Conservation (phyloP, 306 rosid species). For the Leucaena leucocephala region DNA sequence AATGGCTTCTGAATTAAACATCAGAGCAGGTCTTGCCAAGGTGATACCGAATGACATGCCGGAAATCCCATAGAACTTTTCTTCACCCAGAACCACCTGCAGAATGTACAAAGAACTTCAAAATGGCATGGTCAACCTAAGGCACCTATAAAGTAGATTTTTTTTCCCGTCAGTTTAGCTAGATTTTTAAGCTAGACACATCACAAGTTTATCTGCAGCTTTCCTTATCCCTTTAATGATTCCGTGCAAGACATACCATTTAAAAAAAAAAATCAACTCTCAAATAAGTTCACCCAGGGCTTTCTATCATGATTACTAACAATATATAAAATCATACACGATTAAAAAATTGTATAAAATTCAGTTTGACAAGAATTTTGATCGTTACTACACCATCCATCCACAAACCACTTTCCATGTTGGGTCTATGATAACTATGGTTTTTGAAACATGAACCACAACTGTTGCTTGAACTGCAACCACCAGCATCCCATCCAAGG, state of each 20-base stretch:
- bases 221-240: background rate
- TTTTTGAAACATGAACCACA: background rate
- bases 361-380: background rate
- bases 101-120: conserved; percentile 32
- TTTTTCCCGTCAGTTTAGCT: background rate
- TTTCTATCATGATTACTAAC: too few relatives aligned
- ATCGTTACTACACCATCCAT: background rate
- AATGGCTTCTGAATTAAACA: conserved; percentile 54
- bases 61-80: conserved; percentile 77
- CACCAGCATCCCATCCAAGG: background rate
- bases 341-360: background rate
- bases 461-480: background rate
- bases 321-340: too few relatives aligned
- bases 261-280: background rate
- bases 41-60: conserved; percentile 75
- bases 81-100: conserved; percentile 81
- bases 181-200: background rate
- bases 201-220: background rate
- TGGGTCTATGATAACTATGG: background rate
- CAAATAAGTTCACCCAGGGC: too few relatives aligned
- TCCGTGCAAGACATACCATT: background rate
- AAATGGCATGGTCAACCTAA: conserved; percentile 20
- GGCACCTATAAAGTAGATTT: background rate
- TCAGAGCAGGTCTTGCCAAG: conserved; percentile 66
- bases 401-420: background rate